A percentile compares a stretch with the other conserved stretches of the same genome.
phyloP scores from a whole-genome alignment of 2,329 filamentous ascomycete genomes.

The Aspergillus arachidicola region DNA sequence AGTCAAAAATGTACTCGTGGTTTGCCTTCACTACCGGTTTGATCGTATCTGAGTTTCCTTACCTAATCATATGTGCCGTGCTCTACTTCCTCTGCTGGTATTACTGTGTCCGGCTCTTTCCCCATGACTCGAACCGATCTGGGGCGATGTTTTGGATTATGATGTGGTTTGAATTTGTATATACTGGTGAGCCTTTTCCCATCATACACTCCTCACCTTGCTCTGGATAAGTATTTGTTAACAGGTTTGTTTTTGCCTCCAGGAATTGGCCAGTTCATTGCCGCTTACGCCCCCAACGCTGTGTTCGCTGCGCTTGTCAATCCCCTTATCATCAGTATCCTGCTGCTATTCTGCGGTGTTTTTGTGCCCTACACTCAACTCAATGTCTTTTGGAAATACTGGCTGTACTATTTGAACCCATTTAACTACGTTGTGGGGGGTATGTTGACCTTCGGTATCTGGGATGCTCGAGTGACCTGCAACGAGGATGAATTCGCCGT shows the following conservation, averaged over 20 bases:
- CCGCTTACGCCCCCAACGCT: conserved; percentile 68
- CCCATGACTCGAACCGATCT: conserved; percentile 34
- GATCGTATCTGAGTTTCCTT: conserved; percentile 71
- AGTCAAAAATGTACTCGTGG: conserved; percentile 74
- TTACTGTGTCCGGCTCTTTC: conserved; percentile 61
- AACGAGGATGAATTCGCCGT: conserved; percentile 27
- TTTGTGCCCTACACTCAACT: conserved; percentile 32
- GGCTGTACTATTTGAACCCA: conserved; percentile 34
- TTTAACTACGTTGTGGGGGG: conserved; percentile 35
- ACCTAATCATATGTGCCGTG: conserved; percentile 62
- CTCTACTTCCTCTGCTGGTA: conserved; percentile 76
- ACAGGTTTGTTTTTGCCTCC: conserved; percentile 49
- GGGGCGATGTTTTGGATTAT: conserved; percentile 67
- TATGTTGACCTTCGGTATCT: conserved; percentile 28
- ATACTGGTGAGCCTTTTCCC: conserved; percentile 46
- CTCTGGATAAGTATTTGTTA: conserved; percentile 42
- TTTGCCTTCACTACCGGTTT: conserved; percentile 71
- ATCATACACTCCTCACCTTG: no score
- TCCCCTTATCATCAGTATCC: conserved; percentile 65
- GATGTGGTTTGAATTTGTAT: conserved; percentile 72
- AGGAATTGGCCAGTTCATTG: conserved; percentile 76
- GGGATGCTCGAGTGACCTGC: conserved; percentile 26
- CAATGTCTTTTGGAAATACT: conserved; percentile 34
- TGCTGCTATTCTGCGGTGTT: conserved; percentile 34
- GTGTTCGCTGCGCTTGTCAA: conserved; percentile 73